Percentiles rank a stretch among this genome's conserved stretches.
phyloP scores from a whole-genome alignment of 148 eudicot species.

The Silene latifolia region DNA sequence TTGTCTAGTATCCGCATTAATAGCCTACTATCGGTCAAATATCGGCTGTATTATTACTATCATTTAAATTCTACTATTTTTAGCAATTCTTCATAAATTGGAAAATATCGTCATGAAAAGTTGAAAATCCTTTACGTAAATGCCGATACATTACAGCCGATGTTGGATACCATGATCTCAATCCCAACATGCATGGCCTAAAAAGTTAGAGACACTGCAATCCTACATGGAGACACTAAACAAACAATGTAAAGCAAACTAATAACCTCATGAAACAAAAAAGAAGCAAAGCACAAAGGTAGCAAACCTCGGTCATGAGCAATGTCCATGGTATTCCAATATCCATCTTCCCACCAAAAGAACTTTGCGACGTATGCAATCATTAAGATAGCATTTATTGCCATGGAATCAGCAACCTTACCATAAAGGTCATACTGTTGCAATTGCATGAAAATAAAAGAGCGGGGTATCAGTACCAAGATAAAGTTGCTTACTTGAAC shows the following conservation, averaged over 20 bases:
- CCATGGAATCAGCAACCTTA: conserved; percentile 80
- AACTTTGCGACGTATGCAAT: conserved; percentile 88
- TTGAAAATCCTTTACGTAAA: too few species aligned
- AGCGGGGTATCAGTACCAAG: conserved; percentile 4
- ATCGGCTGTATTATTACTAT: too few species aligned
- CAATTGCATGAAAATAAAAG: background rate
- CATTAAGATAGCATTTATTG: conserved; percentile 78
- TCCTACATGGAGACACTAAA: too few species aligned
- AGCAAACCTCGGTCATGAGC: conserved; percentile 93
- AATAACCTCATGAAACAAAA: background rate
- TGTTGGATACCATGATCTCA: too few species aligned
- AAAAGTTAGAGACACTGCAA: too few species aligned
- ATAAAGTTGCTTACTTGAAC: background rate
- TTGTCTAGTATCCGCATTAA: too few species aligned
- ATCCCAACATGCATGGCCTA: too few species aligned
- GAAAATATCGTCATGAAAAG: too few species aligned
- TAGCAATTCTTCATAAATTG: too few species aligned
- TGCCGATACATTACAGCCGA: too few species aligned
- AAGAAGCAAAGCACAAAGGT: background rate
- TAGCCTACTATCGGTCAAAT: too few species aligned
- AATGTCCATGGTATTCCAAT: conserved; percentile 99
- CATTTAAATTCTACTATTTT: too few species aligned
- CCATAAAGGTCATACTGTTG: conserved; percentile 90
- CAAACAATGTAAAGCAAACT: background rate
- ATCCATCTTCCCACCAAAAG: conserved; percentile 99